Percentiles rank a stretch among this genome's conserved stretches.
Evolutionary conservation across 2,329 filamentous ascomycete genomes (phyloP).

Genomic region (Colletotrichum zoysiae): DNA sequence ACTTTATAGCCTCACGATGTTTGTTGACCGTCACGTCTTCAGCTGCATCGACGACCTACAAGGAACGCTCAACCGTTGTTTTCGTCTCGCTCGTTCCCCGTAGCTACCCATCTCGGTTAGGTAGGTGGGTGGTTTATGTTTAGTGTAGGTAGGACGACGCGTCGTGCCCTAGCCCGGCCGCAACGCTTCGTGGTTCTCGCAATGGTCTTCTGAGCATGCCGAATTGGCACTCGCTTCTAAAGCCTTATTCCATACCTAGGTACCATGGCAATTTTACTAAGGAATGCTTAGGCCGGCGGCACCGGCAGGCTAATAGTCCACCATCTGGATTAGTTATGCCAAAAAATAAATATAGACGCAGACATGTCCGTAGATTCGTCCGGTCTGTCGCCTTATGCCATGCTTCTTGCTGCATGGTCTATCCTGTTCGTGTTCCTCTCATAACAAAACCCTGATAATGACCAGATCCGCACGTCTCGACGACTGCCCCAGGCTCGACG

Average conservation of each 20-base stretch:
- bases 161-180: constrained; percentile 22
- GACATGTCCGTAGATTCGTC: not conserved
- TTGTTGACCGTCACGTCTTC: not conserved
- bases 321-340: constrained; percentile 14
- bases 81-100: not conserved
- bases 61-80: constrained; percentile 14
- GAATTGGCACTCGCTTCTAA: constrained; percentile 24
- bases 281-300: constrained; percentile 16
- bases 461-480: constrained; percentile 16
- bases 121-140: not conserved
- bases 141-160: not conserved
- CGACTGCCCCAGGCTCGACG: constrained; percentile 5
- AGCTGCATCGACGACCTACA: not conserved
- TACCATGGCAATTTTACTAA: not conserved
- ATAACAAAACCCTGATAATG: not conserved
- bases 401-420: not conserved
- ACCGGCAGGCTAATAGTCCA: not conserved
- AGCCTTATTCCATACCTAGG: not conserved
- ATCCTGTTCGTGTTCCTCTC: not conserved
- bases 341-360: not conserved
- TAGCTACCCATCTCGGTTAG: not conserved
- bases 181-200: constrained; percentile 23
- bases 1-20: not conserved
- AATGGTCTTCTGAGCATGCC: constrained; percentile 7
- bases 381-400: not conserved